Percentiles rank a stretch among this genome's conserved stretches.
Evolutionary conservation across 2,329 filamentous ascomycete genomes (phyloP).

Genomic region (Penicillium griseofulvum): DNA sequence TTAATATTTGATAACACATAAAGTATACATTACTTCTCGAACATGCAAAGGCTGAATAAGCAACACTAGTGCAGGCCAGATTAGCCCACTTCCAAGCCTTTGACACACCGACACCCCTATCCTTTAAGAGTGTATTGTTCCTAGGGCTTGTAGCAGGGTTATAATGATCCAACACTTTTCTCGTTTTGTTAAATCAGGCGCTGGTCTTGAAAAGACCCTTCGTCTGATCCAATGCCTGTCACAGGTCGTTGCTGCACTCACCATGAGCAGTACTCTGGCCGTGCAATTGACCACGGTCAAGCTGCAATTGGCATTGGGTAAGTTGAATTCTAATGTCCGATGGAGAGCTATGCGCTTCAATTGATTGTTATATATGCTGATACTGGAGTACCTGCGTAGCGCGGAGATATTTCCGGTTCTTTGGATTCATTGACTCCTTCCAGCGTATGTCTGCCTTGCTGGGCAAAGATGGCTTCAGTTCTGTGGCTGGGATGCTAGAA

Average conservation of each 20-base stretch:
- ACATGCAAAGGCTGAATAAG: slow-evolving; percentile 10
- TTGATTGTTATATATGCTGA: slow-evolving; percentile 2
- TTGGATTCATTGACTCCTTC: slow-evolving; percentile 65
- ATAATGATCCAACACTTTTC: slow-evolving; percentile 26
- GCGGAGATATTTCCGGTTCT: slow-evolving; percentile 65
- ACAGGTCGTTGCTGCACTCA: slow-evolving; percentile 32
- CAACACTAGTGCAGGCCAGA: neutral
- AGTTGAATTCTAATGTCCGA: neutral
- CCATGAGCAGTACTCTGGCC: slow-evolving; percentile 26
- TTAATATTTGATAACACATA: neutral
- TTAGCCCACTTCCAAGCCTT: slow-evolving; percentile 3
- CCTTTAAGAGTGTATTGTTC: neutral
- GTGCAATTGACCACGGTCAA: slow-evolving; percentile 39
- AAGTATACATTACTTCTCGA: neutral
- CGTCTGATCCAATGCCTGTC: slow-evolving; percentile 40
- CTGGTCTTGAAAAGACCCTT: slow-evolving; percentile 41
- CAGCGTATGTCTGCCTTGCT: slow-evolving; percentile 49
- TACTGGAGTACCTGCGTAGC: slow-evolving; percentile 30
- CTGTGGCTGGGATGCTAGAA: slow-evolving; percentile 45
- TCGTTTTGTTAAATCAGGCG: slow-evolving; percentile 32
- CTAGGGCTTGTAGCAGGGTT: neutral
- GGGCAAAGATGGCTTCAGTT: slow-evolving; percentile 22
- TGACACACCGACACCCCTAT: neutral
- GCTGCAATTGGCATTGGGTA: slow-evolving; percentile 46
- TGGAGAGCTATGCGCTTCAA: neutral